Evolutionary conservation across 2,329 filamentous ascomycete genomes (phyloP).

Genomic region (Simplicillium aogashimaense): DNA sequence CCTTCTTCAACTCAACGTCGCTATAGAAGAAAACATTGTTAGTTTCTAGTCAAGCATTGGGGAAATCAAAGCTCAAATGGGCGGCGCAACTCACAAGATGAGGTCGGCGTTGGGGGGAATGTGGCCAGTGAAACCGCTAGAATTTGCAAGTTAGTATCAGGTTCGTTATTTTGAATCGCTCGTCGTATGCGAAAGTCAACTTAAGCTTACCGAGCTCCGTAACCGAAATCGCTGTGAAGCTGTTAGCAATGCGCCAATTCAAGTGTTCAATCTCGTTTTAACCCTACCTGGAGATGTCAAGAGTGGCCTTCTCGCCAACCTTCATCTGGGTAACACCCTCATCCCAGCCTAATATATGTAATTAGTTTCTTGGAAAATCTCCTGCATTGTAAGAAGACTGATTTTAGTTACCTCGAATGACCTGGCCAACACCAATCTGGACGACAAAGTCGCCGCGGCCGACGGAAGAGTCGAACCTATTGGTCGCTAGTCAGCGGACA

Average conservation of each 20-base stretch:
- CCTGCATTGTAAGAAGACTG: not conserved
- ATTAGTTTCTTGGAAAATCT: slow-evolving; percentile 5
- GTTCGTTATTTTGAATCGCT: not conserved
- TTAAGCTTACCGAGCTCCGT: slow-evolving; percentile 47
- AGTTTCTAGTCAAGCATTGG: not conserved
- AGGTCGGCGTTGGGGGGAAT: slow-evolving; percentile 69
- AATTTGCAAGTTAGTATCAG: slow-evolving; percentile 7
- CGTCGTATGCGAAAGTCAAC: slow-evolving; percentile 3
- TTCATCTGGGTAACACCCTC: slow-evolving; percentile 81
- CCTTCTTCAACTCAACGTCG: slow-evolving; percentile 58
- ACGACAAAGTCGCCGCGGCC: slow-evolving; percentile 68
- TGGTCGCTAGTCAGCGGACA: slow-evolving; percentile 3
- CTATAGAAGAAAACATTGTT: slow-evolving; percentile 25
- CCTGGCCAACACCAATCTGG: slow-evolving; percentile 68
- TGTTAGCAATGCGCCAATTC: slow-evolving; percentile 9
- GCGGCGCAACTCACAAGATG: slow-evolving; percentile 62
- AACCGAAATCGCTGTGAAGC: slow-evolving; percentile 48
- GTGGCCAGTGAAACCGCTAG: slow-evolving; percentile 65
- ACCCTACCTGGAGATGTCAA: slow-evolving; percentile 76
- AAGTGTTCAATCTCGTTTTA: slow-evolving; percentile 14
- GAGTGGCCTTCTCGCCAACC: slow-evolving; percentile 78
- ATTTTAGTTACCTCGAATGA: slow-evolving; percentile 66
- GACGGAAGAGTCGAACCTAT: slow-evolving; percentile 81
- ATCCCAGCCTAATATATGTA: slow-evolving; percentile 57
- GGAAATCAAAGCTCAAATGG: not conserved